A percentile compares a stretch with the other conserved stretches of the same genome.
phyloP scores from a whole-genome alignment of 2,329 filamentous ascomycete species.

The Colletotrichum falcatum region DNA sequence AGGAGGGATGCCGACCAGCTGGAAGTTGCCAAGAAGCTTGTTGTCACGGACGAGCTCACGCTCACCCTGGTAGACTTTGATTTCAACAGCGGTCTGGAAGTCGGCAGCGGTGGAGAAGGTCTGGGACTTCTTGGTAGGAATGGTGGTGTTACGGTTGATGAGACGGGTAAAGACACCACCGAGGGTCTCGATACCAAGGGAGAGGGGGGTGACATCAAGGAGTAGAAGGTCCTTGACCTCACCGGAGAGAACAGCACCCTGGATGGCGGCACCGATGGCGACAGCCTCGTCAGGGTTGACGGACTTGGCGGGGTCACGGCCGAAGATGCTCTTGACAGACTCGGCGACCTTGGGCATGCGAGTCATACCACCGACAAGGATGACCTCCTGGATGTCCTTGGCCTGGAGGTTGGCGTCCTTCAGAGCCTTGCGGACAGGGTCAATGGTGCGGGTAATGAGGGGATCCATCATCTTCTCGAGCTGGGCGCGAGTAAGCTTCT shows the following conservation, averaged over 20 bases:
- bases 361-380: conserved; percentile 98
- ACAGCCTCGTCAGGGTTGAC: conserved; percentile 99
- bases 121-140: conserved; percentile 99
- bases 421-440: conserved; percentile 94
- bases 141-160: conserved; percentile 99
- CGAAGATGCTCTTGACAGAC: conserved; percentile 96
- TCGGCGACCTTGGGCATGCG: conserved; percentile 99
- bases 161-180: conserved; percentile 97
- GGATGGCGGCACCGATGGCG: conserved; percentile 95
- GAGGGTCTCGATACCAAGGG: conserved; percentile 97
- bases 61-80: conserved; percentile 99
- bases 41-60: conserved; percentile 99
- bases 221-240: conserved; percentile 96
- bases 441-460: conserved; percentile 86
- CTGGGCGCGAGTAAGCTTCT: conserved; percentile 91
- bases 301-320: conserved; percentile 95
- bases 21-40: conserved; percentile 99
- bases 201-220: conserved; percentile 94
- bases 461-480: conserved; percentile 94
- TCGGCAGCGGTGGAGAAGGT: conserved; percentile 97
- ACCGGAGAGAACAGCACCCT: conserved; percentile 95
- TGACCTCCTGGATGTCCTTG: conserved; percentile 97
- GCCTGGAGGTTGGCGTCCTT: conserved; percentile 94
- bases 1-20: conserved; percentile 96
- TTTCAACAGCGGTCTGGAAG: conserved; percentile 98